phyloP scores from a whole-genome alignment of 306 rosid species.

The Malus asiatica region DNA sequence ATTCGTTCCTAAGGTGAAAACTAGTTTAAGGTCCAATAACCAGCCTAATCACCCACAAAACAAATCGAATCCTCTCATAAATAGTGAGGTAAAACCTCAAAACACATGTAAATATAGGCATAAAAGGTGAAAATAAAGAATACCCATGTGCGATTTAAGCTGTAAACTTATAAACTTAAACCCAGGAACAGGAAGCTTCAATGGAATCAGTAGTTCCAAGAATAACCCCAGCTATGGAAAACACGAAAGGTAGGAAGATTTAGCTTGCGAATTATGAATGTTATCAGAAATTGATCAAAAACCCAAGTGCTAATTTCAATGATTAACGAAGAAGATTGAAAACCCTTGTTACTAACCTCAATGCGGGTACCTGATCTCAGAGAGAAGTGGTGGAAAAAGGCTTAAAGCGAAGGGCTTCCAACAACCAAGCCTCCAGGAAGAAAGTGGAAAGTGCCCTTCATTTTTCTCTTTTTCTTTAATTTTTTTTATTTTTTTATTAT shows the following conservation, averaged over 20 bases:
- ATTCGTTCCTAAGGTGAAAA: neutral
- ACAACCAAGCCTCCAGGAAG: neutral
- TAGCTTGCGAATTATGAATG: neutral
- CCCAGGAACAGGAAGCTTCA: neutral
- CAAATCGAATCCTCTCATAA: neutral
- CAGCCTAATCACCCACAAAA: neutral
- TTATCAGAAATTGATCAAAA: neutral
- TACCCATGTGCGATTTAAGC: neutral
- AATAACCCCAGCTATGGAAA: neutral
- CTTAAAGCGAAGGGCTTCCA: neutral
- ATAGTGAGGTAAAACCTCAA: neutral
- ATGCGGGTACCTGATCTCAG: neutral
- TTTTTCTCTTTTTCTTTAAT: neutral
- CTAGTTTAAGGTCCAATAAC: neutral
- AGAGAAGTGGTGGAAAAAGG: neutral
- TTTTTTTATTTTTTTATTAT: neutral
- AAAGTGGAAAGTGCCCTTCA: neutral
- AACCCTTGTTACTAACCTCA: conserved; percentile 4
- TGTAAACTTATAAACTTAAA: neutral
- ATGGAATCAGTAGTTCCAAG: neutral
- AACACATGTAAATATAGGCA: neutral
- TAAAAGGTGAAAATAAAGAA: neutral
- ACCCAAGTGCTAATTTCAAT: neutral
- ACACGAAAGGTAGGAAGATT: neutral
- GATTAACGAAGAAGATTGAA: neutral